phyloP scores from a whole-genome alignment of 352 stramenopile genomes.

The Poterioochromonas sp. region DNA sequence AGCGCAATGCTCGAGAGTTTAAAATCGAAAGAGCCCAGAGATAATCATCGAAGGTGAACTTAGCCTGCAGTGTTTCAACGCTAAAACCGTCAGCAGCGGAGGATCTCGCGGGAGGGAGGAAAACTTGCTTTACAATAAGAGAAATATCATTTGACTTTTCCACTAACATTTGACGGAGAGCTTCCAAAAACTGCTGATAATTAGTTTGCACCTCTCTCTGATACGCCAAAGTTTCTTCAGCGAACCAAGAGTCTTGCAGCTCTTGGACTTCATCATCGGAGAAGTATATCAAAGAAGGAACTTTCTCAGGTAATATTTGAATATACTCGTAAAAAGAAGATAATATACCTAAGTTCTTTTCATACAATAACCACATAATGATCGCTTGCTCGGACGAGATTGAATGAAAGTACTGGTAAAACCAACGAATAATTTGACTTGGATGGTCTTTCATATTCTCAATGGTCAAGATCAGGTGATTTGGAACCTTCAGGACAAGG shows the following conservation, averaged over 20 bases:
- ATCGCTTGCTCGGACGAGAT: conserved; percentile 33
- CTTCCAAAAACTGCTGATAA: background rate
- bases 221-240: conserved; percentile 5
- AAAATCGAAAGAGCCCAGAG: conserved; percentile 49
- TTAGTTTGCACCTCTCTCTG: background rate
- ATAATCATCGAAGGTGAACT: conserved; percentile 33
- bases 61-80: background rate
- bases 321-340: conserved; percentile 39
- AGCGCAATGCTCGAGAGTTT: conserved; percentile 64
- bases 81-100: too few species aligned
- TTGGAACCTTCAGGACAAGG: conserved; percentile 35
- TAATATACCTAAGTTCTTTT: conserved; percentile 28
- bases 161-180: background rate
- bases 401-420: background rate
- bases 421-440: background rate
- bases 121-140: background rate
- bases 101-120: too few species aligned
- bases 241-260: conserved; percentile 20
- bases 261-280: conserved; percentile 5
- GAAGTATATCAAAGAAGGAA: conserved; percentile 33
- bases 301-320: conserved; percentile 32
- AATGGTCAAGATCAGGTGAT: conserved; percentile 21
- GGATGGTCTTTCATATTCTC: conserved; percentile 20
- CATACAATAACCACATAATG: conserved; percentile 33
- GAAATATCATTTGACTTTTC: background rate